Conservation (phyloP, 2,329 filamentous ascomycete genomes). For the Aspergillus quadrilineatus region DNA sequence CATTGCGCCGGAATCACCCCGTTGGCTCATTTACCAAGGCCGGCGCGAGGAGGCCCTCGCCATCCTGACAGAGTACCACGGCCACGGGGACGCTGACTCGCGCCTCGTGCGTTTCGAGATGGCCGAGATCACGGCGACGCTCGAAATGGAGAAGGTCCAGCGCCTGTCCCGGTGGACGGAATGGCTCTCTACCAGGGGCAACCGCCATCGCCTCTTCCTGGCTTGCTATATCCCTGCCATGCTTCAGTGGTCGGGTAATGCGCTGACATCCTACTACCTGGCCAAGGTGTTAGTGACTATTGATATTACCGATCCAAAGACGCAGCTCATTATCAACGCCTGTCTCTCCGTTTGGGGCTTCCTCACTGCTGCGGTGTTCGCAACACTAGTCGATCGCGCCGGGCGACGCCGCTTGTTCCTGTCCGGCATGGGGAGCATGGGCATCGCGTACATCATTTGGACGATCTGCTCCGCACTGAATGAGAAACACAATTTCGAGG, state of each 20-base stretch:
- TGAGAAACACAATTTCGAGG: slow-evolving; percentile 1
- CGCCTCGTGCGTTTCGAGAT: slow-evolving; percentile 27
- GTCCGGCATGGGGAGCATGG: slow-evolving; percentile 22
- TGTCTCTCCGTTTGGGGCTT: slow-evolving; percentile 57
- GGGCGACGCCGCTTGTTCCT: slow-evolving; percentile 45
- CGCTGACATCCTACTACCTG: slow-evolving; percentile 55
- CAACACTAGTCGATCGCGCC: slow-evolving; percentile 52
- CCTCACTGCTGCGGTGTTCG: slow-evolving; percentile 55
- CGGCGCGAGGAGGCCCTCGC: slow-evolving; percentile 3
- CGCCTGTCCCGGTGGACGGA: slow-evolving; percentile 13
- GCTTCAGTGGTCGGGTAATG: slow-evolving; percentile 30
- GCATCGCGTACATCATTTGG: slow-evolving; percentile 11
- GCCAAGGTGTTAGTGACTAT: slow-evolving; percentile 53
- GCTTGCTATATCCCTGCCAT: slow-evolving; percentile 17
- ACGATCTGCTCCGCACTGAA: slow-evolving; percentile 10
- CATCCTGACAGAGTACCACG: slow-evolving; percentile 9
- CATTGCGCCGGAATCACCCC: slow-evolving; percentile 5
- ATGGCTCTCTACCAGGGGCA: slow-evolving; percentile 15
- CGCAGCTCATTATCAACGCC: slow-evolving; percentile 55
- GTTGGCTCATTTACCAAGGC: slow-evolving; percentile 14
- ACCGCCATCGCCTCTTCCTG: slow-evolving; percentile 17
- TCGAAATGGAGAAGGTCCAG: slow-evolving; percentile 25
- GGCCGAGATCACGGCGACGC: slow-evolving; percentile 24
- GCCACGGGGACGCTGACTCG: slow-evolving; percentile 12
- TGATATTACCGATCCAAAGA: slow-evolving; percentile 49